These are phyloP conservation scores for Hyphopichia pseudoburtonii DNA, from an alignment of 1,139 yeast genomes.

Conservation along the genomic window DNA sequence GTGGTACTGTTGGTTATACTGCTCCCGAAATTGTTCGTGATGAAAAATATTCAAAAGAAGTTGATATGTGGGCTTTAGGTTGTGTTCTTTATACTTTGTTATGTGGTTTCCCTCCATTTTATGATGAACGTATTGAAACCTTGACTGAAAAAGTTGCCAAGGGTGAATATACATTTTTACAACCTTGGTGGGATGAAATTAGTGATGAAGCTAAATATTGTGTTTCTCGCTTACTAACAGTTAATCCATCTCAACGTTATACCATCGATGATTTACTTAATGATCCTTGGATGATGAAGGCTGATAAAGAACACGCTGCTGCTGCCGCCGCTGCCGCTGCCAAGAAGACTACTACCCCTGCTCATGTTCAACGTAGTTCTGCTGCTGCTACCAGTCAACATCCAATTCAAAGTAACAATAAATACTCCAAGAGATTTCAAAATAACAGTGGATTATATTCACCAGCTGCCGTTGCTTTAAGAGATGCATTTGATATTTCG, in stretches of 20 bases:
- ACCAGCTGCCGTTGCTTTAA: conserved; percentile 89
- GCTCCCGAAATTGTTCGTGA: conserved; percentile 63
- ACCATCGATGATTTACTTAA: conserved; percentile 73
- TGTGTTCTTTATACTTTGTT: conserved; percentile 60
- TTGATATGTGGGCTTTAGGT: conserved; percentile 66
- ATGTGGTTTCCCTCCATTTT: conserved; percentile 65
- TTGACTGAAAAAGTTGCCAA: conserved; percentile 59
- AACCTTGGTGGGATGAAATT: conserved; percentile 68
- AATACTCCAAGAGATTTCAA: conserved; percentile 25
- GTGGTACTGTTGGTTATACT: conserved; percentile 65
- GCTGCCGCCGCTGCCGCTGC: background rate
- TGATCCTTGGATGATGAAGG: conserved; percentile 77
- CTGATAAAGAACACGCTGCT: background rate
- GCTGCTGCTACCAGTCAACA: conserved; percentile 12
- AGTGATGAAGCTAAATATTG: conserved; percentile 58
- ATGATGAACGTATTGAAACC: conserved; percentile 56
- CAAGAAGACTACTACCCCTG: conserved; percentile 3
- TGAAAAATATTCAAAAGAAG: conserved; percentile 58
- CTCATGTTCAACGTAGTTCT: background rate
- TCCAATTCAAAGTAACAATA: conserved; percentile 25
- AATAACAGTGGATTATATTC: conserved; percentile 48
- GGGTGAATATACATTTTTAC: conserved; percentile 56
- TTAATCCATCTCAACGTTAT: conserved; percentile 76
- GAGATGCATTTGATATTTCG: conserved; percentile 93
- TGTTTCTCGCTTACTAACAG: conserved; percentile 74